Evolutionary conservation across 163 green algal genomes (phyloP), one percentile per base, ranked within the genome.

Genomic region (Chlorella variabilis): DNA sequence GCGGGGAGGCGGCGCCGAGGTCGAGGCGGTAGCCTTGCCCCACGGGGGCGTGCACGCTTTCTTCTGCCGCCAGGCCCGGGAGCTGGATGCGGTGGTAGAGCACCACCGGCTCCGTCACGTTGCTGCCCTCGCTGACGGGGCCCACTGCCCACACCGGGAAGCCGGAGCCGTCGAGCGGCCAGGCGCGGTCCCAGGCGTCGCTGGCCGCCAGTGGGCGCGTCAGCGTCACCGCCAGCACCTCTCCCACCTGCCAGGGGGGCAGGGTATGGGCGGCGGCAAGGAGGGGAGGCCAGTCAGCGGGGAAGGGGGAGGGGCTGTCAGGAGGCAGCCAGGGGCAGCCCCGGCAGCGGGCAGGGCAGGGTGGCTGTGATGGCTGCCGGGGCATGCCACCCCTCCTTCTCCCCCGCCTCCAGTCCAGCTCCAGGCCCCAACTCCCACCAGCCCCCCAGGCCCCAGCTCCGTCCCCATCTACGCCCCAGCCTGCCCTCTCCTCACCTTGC

Each of bases 81-180:
- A 77, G 69, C 69, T 77, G 69, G 25, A 85, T 33, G 17, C 45
- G 38, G 58, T 87, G 82, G 45, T 85, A 87, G 11, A 87, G 66
- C 15, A 87, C 48, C 2, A 87, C 38, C 0, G 82, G 82, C 25
- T 69, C 3, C 2, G 34, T 45, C 13, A 63, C 49, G 6, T 49
- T 85, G 51, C 61, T 81, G 29, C 51, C 76, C 66, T 87, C 62
- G 54, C 45, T 80, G 25, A 85, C 33, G 15, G 82, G 82, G 17
- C 82, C 82, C 65, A 87, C 56, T 0, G 77, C 82, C 63, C 65
- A 87, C 4, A 87, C 66, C 3, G 82, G 27, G 62, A 45, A 79
- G 27, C 25, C 61, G 41, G 42, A 29, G 6, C 51, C 75, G 41
- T 79, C 82, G 2, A 63, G 56, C 34, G 82, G 82, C 82, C 82